Base-by-base conservation (phyloP, 2,329 filamentous ascomycete genomes). In the Drechslerella coelobrocha region DNA sequence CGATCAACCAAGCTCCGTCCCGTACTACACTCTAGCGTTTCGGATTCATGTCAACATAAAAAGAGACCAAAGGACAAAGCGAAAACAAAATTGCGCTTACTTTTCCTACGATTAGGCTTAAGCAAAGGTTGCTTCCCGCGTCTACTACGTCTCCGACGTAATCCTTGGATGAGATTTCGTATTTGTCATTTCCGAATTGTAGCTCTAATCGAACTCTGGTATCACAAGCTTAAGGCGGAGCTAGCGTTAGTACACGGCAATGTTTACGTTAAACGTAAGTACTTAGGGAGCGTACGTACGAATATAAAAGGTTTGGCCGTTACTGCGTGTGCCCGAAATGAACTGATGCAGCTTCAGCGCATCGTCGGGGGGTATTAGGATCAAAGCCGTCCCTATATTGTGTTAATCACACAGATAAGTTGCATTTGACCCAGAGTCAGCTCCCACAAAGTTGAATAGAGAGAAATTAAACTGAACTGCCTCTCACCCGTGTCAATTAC, bases 401-500 rank as follows among this genome's bases (percentile, higher is more conserved):
- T 34, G n/a, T 4, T 6, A 1, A 47, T 52, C 29, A 61, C 23
- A 39, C 2, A 31, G 17, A 27, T n/a, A 29, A 23, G 14, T 14
- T 37, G n/a, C 3, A 12, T 19, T 9, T 10, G 12, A 12, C 12
- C 29, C 7, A 34, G 6, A 6, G 12, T 34, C 6, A 34, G 29
- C 29, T 34, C 6, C 29, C 12, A 34, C 29, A 34, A 34, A 12
- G 7, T 7, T 7, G 29, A 7, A 34, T 7, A 7, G 7, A 34
- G 29, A 34, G 12, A 34, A 34, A 34, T 34, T 34, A 12, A 34
- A 12, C 29, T 12, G 6, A n/a, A 3, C 94, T 53, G 91, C n/a
- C n/a, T 91, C 0, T 90, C 92, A 78, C 96, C 92, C 74, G 96
- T 88, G 77, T 92, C 91, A 29, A 88, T 89, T 1, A 82, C 81